Percentiles rank a stretch among this genome's conserved stretches.
Evolutionary conservation across 2,329 filamentous ascomycete genomes (phyloP).

Genomic region (Trichophyton equinum): DNA sequence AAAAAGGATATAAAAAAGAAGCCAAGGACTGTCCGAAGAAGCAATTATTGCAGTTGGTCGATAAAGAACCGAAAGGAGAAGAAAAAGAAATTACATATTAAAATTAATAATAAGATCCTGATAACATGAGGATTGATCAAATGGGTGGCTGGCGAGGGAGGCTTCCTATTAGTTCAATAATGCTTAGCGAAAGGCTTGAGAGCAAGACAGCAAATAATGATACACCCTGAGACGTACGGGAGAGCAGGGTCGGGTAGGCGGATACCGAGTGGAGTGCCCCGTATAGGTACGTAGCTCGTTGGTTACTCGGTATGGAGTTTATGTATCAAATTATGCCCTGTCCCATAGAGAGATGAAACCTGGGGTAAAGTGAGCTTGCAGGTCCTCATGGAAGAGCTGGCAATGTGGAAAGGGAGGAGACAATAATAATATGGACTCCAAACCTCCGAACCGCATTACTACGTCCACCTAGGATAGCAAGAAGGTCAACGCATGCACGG

Average conservation of each 20-base stretch:
- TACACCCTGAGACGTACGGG: neutral
- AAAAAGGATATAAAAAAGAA: neutral
- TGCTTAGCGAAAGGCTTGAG: constrained; percentile 3
- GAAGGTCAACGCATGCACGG: no score
- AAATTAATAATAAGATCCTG: neutral
- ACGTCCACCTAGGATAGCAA: neutral
- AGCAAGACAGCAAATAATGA: neutral
- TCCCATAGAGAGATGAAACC: neutral
- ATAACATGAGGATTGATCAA: neutral
- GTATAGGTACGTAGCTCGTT: neutral
- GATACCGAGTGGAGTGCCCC: neutral
- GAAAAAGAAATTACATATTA: constrained; percentile 2
- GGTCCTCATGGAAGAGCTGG: neutral
- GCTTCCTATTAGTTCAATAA: neutral
- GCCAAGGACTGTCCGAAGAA: neutral
- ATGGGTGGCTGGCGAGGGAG: neutral
- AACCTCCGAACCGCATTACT: neutral
- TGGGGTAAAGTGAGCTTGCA: neutral
- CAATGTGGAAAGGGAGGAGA: neutral
- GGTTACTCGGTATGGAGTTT: no score
- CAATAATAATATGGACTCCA: neutral
- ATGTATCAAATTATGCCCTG: no score
- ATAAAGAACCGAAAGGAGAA: neutral
- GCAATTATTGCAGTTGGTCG: neutral
- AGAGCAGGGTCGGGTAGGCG: neutral